A percentile compares a stretch with the other conserved stretches of the same genome.
These are phyloP conservation scores for Knufia petricola DNA, from an alignment of 2,329 filamentous ascomycete species.

Conservation along the genomic window DNA sequence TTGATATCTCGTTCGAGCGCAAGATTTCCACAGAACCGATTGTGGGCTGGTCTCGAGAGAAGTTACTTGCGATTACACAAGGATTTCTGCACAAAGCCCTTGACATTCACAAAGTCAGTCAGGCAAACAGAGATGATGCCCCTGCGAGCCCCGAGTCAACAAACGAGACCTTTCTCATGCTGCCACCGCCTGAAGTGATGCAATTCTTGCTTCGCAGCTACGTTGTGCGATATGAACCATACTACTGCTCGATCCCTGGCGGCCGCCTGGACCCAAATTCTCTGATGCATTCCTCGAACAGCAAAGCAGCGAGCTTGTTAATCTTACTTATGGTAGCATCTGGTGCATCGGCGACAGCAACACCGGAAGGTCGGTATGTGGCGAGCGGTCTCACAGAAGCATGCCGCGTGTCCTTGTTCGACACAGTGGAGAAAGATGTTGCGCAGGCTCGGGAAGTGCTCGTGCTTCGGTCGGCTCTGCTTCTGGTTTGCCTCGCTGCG, in stretches of 20 bases:
- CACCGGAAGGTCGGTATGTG: constrained; percentile 54
- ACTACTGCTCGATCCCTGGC: constrained; percentile 53
- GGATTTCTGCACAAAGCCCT: constrained; percentile 61
- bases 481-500: constrained; percentile 58
- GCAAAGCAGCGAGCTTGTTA: constrained; percentile 55
- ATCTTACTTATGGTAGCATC: constrained; percentile 65
- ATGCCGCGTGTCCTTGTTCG: constrained; percentile 62
- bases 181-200: constrained; percentile 56
- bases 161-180: constrained; percentile 48
- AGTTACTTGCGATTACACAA: constrained; percentile 62
- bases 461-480: constrained; percentile 54
- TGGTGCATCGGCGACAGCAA: constrained; percentile 57
- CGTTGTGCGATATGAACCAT: constrained; percentile 55
- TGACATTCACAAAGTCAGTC: constrained; percentile 48
- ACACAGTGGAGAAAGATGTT: constrained; percentile 62
- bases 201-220: constrained; percentile 60
- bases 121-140: constrained; percentile 21
- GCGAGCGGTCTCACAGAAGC: constrained; percentile 60
- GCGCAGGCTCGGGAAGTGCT: constrained; percentile 57
- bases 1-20: constrained; percentile 38
- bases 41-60: constrained; percentile 52
- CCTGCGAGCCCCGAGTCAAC: constrained; percentile 39
- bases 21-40: constrained; percentile 40
- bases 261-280: constrained; percentile 57
- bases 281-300: constrained; percentile 52